Conservation (phyloP, 2,329 filamentous ascomycete genomes). For the Lizonia empirigonia region DNA sequence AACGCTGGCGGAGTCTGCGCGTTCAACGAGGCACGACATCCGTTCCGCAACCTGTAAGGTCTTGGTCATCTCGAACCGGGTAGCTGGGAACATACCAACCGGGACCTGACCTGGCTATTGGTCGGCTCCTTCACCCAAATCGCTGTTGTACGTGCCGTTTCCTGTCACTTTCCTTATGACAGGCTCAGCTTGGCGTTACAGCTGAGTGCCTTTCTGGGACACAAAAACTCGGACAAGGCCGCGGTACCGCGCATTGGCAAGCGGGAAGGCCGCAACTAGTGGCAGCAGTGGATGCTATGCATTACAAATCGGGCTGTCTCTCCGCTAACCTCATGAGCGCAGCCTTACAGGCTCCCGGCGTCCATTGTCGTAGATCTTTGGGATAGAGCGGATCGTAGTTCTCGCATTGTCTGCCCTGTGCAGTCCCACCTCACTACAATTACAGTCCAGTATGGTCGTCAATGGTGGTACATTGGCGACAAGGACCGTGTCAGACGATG, state of each 20-base stretch:
- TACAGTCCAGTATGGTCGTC: slow-evolving; percentile 21
- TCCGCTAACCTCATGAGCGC: slow-evolving; percentile 30
- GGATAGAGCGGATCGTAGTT: slow-evolving; percentile 7
- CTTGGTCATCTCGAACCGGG: slow-evolving; percentile 31
- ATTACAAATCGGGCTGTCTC: slow-evolving; percentile 34
- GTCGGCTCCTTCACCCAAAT: slow-evolving; percentile 23
- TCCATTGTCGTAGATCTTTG: slow-evolving; percentile 16
- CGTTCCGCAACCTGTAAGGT: slow-evolving; percentile 15
- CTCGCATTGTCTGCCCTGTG: slow-evolving; percentile 15
- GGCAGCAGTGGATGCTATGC: slow-evolving; percentile 17
- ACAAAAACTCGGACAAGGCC: slow-evolving; percentile 21
- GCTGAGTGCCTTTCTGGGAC: slow-evolving; percentile 19
- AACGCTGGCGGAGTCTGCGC: slow-evolving; percentile 7
- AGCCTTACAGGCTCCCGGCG: slow-evolving; percentile 7
- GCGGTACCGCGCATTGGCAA: slow-evolving; percentile 24
- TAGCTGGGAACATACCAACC: slow-evolving; percentile 25
- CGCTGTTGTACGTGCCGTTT: slow-evolving; percentile 46
- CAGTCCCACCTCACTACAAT: slow-evolving; percentile 18
- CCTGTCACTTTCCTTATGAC: slow-evolving; percentile 38
- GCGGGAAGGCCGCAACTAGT: slow-evolving; percentile 23
- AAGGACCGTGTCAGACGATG: slow-evolving; percentile 23
- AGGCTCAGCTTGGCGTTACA: slow-evolving; percentile 25
- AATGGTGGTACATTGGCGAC: slow-evolving; percentile 31
- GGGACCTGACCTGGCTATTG: slow-evolving; percentile 22
- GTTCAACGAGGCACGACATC: slow-evolving; percentile 27